These are phyloP conservation scores for Diplogelasinospora grovesii DNA, from an alignment of 495 filamentous ascomycete genomes.

Conservation along the genomic window DNA sequence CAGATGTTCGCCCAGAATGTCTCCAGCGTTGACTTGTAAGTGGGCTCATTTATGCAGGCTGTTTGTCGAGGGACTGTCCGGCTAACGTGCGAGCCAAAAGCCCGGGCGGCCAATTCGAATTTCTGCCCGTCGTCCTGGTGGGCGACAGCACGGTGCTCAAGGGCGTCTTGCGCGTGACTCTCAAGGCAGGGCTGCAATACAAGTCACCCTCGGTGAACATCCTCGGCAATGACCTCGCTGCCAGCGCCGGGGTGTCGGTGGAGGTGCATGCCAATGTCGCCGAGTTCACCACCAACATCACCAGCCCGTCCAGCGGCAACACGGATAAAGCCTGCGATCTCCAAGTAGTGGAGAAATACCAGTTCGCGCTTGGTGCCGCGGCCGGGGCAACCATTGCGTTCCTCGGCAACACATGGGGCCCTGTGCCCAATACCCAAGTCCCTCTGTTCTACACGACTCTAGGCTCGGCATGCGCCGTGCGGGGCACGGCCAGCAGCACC, in stretches of 20 bases:
- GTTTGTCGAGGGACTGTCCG: too few relatives aligned
- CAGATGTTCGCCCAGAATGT: conserved; percentile 39
- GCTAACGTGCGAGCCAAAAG: conserved; percentile 14
- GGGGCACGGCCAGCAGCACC: conserved; percentile 15
- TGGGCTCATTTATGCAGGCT: neutral
- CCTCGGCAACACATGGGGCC: conserved; percentile 42
- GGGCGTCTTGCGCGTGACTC: conserved; percentile 39
- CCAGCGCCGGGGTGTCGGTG: conserved; percentile 43
- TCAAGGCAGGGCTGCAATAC: conserved; percentile 39
- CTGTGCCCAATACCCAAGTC: conserved; percentile 34
- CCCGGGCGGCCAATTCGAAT: conserved; percentile 48
- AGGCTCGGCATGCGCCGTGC: conserved; percentile 36
- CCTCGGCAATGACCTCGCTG: conserved; percentile 12
- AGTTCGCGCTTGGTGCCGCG: conserved; percentile 41
- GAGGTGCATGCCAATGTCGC: conserved; percentile 45
- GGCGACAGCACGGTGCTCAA: conserved; percentile 34
- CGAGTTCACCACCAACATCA: conserved; percentile 46
- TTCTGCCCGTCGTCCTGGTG: conserved; percentile 46
- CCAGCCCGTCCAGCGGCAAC: conserved; percentile 13
- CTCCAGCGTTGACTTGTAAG: conserved; percentile 42
- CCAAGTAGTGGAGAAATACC: conserved; percentile 40
- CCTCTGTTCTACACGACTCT: conserved; percentile 50
- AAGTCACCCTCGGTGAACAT: conserved; percentile 5
- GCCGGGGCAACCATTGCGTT: conserved; percentile 46
- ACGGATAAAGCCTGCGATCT: conserved; percentile 34